These are phyloP conservation scores for Verticillium nonalfalfae DNA, from an alignment of 2,329 filamentous ascomycete species.

Conservation along the genomic window DNA sequence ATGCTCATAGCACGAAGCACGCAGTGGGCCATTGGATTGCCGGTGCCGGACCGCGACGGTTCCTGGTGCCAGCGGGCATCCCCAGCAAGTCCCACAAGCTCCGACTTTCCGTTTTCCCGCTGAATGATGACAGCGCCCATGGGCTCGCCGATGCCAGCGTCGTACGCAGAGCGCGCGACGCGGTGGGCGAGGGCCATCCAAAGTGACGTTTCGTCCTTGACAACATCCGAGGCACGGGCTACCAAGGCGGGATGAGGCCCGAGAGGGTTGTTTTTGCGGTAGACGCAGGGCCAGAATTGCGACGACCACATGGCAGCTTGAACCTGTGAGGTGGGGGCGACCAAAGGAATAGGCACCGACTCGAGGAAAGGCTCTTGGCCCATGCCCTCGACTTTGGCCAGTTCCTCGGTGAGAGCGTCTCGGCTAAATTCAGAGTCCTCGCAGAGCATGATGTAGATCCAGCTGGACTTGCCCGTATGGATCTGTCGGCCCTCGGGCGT, in stretches of 20 bases:
- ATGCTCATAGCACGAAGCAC: slow-evolving; percentile 77
- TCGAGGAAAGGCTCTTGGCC: slow-evolving; percentile 49
- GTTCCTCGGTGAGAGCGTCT: slow-evolving; percentile 41
- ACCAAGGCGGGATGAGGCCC: slow-evolving; percentile 76
- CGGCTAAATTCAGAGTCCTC: slow-evolving; percentile 44
- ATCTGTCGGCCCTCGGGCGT: slow-evolving; percentile 46
- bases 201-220: slow-evolving; percentile 54
- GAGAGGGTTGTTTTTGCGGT: slow-evolving; percentile 81
- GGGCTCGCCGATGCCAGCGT: slow-evolving; percentile 55
- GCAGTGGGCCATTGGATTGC: slow-evolving; percentile 73
- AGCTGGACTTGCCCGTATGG: slow-evolving; percentile 53
- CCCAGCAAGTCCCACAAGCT: slow-evolving; percentile 66
- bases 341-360: slow-evolving; percentile 61
- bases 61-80: slow-evolving; percentile 66
- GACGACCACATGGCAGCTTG: slow-evolving; percentile 70
- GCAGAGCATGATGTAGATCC: slow-evolving; percentile 53
- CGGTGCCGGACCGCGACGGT: slow-evolving; percentile 39
- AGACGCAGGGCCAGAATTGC: slow-evolving; percentile 78
- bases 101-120: slow-evolving; percentile 41
- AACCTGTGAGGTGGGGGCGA: slow-evolving; percentile 68
- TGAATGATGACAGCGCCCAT: slow-evolving; percentile 74
- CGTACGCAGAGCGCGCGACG: slow-evolving; percentile 53
- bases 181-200: slow-evolving; percentile 64
- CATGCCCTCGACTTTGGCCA: slow-evolving; percentile 43
- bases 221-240: slow-evolving; percentile 60